A percentile compares a stretch with the other conserved stretches of the same genome.
Evolutionary conservation across 345 rosid species (phyloP).

Genomic region (Pistacia vera): DNA sequence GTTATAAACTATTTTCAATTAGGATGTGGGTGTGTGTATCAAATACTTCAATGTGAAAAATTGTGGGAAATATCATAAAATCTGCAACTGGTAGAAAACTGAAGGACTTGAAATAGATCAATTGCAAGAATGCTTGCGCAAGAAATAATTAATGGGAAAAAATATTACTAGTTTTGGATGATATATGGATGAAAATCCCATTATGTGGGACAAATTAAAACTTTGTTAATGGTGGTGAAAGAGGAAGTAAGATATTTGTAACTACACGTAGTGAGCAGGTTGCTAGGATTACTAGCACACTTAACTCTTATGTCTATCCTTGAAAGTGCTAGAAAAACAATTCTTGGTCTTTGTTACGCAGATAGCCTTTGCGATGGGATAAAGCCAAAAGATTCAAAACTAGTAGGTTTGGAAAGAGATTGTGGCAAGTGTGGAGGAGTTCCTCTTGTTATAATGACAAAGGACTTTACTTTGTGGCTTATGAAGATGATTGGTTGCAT

Average conservation of each 20-base stretch:
- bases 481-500: constrained; percentile 10
- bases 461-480: constrained; percentile 11
- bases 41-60: not conserved
- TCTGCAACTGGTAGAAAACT: not conserved
- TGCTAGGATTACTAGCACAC: not conserved
- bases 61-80: not conserved
- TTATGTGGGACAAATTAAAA: not conserved
- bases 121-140: not conserved
- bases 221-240: not conserved
- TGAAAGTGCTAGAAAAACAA: not conserved
- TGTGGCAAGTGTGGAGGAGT: constrained; percentile 11
- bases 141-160: not conserved
- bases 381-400: not conserved
- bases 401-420: constrained; percentile 19
- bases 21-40: not conserved
- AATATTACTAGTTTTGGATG: not conserved
- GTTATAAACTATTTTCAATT: not conserved
- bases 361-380: not conserved
- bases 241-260: not conserved
- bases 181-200: constrained; percentile 8
- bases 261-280: not conserved
- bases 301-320: not conserved
- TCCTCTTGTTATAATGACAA: constrained; percentile 20
- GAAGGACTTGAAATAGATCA: too few relatives aligned
- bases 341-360: constrained; percentile 11